Conservation (phyloP, 768 basidiomycete species). For the Leccinum fibrillosum region DNA sequence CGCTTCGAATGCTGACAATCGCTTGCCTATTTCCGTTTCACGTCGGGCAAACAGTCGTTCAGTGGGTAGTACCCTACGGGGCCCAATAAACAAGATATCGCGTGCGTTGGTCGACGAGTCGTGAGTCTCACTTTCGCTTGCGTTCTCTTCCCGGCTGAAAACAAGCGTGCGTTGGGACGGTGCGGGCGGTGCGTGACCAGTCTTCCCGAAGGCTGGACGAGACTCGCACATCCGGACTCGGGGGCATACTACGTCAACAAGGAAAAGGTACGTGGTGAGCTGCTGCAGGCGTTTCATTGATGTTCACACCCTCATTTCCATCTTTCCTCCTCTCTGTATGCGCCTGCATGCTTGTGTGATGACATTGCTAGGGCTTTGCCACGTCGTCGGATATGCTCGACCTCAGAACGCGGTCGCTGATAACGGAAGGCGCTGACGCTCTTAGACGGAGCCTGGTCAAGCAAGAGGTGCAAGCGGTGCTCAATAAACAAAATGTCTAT, state of each 20-base stretch:
- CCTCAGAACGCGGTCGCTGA: background rate
- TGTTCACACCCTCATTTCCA: background rate
- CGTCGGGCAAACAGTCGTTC: background rate
- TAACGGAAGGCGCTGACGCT: conserved; percentile 11
- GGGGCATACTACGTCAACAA: conserved; percentile 31
- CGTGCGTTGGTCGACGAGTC: background rate
- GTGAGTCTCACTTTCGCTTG: conserved; percentile 6
- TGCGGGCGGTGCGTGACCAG: conserved; percentile 3
- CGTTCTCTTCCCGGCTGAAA: background rate
- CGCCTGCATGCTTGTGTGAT: background rate
- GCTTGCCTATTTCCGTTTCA: background rate
- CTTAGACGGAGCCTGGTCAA: conserved; percentile 7
- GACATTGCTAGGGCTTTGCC: conserved; percentile 6
- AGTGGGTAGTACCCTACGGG: background rate
- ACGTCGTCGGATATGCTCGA: conserved; percentile 14
- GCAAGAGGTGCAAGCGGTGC: conserved; percentile 1
- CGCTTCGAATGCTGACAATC: background rate
- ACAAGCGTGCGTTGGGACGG: background rate
- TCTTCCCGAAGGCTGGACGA: conserved; percentile 27
- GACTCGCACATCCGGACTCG: conserved; percentile 31
- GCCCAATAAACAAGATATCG: background rate
- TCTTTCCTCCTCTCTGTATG: background rate
- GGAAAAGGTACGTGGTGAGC: conserved; percentile 26
- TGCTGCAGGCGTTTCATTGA: background rate
- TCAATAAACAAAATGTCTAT: conserved; percentile 4